Evolutionary conservation across 495 filamentous ascomycete species (phyloP), one percentile per base, ranked within the genome.

Genomic region (Trichoderma virens): DNA sequence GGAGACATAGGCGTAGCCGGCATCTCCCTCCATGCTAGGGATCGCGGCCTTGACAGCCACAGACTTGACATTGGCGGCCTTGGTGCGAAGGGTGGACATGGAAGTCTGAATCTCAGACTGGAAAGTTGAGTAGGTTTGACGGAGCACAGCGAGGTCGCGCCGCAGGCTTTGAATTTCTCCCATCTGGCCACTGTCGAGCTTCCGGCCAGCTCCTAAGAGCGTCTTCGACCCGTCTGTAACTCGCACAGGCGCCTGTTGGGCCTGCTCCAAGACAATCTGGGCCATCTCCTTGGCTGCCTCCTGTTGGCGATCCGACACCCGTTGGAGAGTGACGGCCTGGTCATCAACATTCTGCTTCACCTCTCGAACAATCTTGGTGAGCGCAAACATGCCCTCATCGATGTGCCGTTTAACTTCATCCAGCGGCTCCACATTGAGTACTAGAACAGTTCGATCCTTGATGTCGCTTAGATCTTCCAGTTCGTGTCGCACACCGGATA

Each of bases 341-440:
- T 90, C 88, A 51, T 90, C 88, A 35, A 98, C 76, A 25, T 87
- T 86, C 31, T 86, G 88, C 67, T 86, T 88, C 62, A 98, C 84
- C 61, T 89, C 84, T 70, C 96, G 89, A 23, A 98, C 86, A 56
- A 97, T 78, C 54, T 83, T 83, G 67, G 86, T 88, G 27, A 98
- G 75, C 34, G 86, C 86, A n/a, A 87, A 88, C 59, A 98, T 78
- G 34, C 92, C 90, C 64, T 98, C 93, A 67, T 98, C 94, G 66
- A 98, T 91, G 71, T 97, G 93, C 62, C 86, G 85, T 76, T 98
- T 98, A 30, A 98, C 93, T 72, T 98, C 94, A 73, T 98, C 95
- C 25, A 98, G 80, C n/a, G 85, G 85, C 68, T 98, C 94, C 14
- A 98, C 84, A 70, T 98, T 98, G 62, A 98, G 80, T 6, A 93